Evolutionary conservation across 2,329 filamentous ascomycete genomes (phyloP), one percentile per base, ranked within the genome.

Genomic region (Fusarium concolor): DNA sequence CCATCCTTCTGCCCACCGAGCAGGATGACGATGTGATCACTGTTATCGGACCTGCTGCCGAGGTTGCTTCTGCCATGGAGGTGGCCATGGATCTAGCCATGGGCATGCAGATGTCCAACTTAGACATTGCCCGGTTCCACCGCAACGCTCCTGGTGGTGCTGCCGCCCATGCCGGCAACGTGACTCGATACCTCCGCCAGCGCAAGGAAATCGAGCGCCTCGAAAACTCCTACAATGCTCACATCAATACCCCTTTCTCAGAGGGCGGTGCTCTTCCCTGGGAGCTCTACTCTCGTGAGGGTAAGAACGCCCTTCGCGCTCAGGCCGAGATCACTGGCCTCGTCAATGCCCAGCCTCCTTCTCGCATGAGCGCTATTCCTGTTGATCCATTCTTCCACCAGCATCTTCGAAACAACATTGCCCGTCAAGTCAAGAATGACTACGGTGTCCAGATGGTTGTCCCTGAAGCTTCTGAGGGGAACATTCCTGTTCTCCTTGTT

Each of bases 1-100:
- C 92, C 42, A 90, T 98, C 62, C 87, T 98, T 58, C 81, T 98
- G 44, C 95, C 93, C 10, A 85, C 85, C 26, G 88, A 90, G 24
- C 89, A 92, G 53, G 92, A 96, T 58, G 92, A 93, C 45, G 93
- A 97, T 74, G 89, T 89, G 41, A 87, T 98, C 45, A 95, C 93
- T 29, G 88, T 99, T 66, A 89, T 97, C 67, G 96, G 96, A 5
- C 93, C 91, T 18, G 81, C 89, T 10, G 87, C 92, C 66, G 88
- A 88, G 72, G 88, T 98, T 56, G 85, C 92, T 65, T 84, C 84
- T 67, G 96, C 92, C 74, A 83, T 94, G 45, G 91, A 97, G 76
- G 92, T 89, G 78, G 92, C 94, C 46, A 93, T 96, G 85, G 92
- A 97, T 71, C 85, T 97, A 56, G 94, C 95, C 46, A 92, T 92